Conservation (phyloP, 2,329 filamentous ascomycete genomes). For the Fonsecaea multimorphosa region DNA sequence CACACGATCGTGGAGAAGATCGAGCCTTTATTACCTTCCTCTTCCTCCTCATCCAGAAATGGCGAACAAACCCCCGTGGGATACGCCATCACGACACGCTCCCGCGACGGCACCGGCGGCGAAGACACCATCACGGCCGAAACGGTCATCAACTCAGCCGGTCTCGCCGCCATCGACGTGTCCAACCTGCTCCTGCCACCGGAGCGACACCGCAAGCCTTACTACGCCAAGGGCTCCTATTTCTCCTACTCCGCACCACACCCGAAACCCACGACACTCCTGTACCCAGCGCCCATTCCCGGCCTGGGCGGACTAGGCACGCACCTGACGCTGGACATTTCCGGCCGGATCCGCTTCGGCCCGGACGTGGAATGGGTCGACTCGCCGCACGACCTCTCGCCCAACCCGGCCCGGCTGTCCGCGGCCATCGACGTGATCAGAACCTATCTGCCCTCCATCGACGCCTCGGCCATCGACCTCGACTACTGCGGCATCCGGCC, state of each 20-base stretch:
- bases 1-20: constrained; percentile 69
- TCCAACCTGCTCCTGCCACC: constrained; percentile 80
- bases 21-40: constrained; percentile 51
- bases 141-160: constrained; percentile 83
- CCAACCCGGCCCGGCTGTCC: constrained; percentile 67
- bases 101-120: constrained; percentile 43
- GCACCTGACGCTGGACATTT: constrained; percentile 89
- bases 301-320: constrained; percentile 90
- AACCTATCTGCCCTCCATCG: constrained; percentile 77
- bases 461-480: constrained; percentile 68
- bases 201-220: constrained; percentile 64
- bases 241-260: constrained; percentile 76
- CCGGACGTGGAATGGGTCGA: constrained; percentile 93
- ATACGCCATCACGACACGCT: constrained; percentile 69
- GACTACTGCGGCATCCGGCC: constrained; percentile 94
- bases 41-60: constrained; percentile 29
- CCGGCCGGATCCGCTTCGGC: constrained; percentile 83
- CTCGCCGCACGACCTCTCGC: constrained; percentile 73
- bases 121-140: constrained; percentile 70
- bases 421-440: constrained; percentile 76
- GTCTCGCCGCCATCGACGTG: constrained; percentile 75
- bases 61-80: constrained; percentile 50
- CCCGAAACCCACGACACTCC: constrained; percentile 72
- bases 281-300: constrained; percentile 86
- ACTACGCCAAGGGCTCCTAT: constrained; percentile 94